Percentiles rank a stretch among this genome's conserved stretches.
Evolutionary conservation across 139 green algal genomes (phyloP).

Genomic region (Eudorina sp.): DNA sequence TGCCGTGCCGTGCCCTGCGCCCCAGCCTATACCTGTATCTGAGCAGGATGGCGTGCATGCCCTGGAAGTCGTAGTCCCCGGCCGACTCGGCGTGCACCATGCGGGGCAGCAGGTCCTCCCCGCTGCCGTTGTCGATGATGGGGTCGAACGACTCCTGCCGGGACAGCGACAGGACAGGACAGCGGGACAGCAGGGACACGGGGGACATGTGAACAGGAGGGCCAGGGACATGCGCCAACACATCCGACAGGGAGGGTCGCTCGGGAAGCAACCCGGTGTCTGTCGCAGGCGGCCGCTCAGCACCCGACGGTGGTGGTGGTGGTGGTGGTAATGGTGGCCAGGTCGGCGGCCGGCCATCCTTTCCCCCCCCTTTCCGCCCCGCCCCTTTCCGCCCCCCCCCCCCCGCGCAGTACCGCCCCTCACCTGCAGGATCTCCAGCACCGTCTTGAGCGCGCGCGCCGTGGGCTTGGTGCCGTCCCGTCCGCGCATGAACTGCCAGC

Average conservation of each 20-base stretch:
- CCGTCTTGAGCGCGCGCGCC: constrained; percentile 38
- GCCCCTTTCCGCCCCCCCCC: background rate
- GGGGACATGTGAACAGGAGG: background rate
- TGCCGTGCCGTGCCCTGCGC: too few species aligned
- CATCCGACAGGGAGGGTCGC: too few species aligned
- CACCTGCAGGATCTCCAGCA: constrained; percentile 67
- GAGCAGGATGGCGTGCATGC: constrained; percentile 88
- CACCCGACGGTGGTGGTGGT: too few species aligned
- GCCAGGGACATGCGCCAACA: too few species aligned
- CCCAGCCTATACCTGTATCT: constrained; percentile 71
- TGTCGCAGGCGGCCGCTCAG: too few species aligned
- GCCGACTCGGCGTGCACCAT: constrained; percentile 83
- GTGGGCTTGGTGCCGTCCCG: constrained; percentile 50
- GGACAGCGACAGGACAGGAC: too few species aligned
- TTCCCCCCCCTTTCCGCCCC: background rate
- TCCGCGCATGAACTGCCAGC: constrained; percentile 53
- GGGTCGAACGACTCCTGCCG: constrained; percentile 83
- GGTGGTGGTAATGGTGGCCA: background rate
- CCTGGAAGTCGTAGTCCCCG: constrained; percentile 89
- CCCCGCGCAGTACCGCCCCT: background rate
- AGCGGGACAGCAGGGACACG: background rate
- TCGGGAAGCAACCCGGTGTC: too few species aligned
- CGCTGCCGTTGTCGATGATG: constrained; percentile 85
- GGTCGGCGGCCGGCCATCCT: background rate
- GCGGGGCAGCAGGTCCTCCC: constrained; percentile 86